Base-by-base conservation (phyloP, 2,329 filamentous ascomycete species). In the Venturia pyrina region DNA sequence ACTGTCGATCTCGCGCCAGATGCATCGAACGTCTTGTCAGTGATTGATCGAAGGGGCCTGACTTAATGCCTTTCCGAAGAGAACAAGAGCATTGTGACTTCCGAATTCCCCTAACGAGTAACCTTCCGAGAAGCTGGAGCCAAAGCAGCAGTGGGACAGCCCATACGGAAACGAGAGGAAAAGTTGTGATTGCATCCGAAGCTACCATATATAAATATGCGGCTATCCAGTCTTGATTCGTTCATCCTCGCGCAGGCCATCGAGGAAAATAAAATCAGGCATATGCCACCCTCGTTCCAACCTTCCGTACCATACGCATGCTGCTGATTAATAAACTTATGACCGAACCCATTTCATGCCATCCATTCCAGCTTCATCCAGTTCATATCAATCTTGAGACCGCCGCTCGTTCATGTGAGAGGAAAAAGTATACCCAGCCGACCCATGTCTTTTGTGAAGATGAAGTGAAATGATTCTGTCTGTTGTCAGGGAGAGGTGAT, bases 391-490 rank as follows among this genome's bases (percentile, higher is more conserved):
- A 28, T 37, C 53, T 59, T 15, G 53, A 59, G 53, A 59, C 53
- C 28, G 7, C 53, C 19, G 53, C 53, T 59, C 53, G 8, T 37
- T n/a, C 32, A 37, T 59, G 32, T 59, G 32, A 37, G 32, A 59
- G 15, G 32, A 34, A 37, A 28, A 59, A 59, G 28, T 7, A 32
- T 57, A 57, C 24, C 50, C 28, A 21, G 28, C 53, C 13, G 53
- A 59, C 53, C 53, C 53, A 40, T 59, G 53, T 59, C 53, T 59
- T 59, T 59, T 59, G 53, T 59, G 53, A 59, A 37, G 53, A 37
- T 37, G 53, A 59, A 37, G 15, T 34, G 19, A 37, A 59, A 37
- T 59, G 53, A 34, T 37, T 19, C 53, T 59, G 53, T 59, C 15
- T 34, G 53, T 59, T 59, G 28, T 37, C 15, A 37, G 53, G 53